Evolutionary conservation across 495 filamentous ascomycete genomes (phyloP), one percentile per base, ranked within the genome.

Genomic region (Usnea hakonensis): DNA sequence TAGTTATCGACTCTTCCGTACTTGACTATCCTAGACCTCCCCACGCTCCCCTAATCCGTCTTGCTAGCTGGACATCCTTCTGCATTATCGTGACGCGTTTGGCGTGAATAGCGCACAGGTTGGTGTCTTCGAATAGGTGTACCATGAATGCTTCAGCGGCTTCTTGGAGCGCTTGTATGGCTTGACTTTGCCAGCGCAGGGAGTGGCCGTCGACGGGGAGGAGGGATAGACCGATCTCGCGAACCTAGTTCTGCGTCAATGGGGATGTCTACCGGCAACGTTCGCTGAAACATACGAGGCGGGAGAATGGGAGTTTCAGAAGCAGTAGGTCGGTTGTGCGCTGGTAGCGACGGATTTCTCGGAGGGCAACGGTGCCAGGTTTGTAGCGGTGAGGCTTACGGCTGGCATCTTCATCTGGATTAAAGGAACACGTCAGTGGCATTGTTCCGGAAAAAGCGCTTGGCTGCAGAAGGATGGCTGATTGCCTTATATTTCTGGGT

Each of bases 1-100:
- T 41, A 10, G 5, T 21, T 9, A 19, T 11, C 37, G 16, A 11
- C 32, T 13, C 26, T 62, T 41, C 41, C 8, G 23, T n/a, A 43
- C 9, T 26, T 28, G 0, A 41, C 73, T 70, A 85, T 17, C 85
- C 85, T 52, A 86, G 67, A 5, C 85, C 85, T 32, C 80, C 84
- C 85, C 85, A 87, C 32, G 78, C 82, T 1, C 85, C 85, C 33
- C 91, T 81, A 78, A 95, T 95, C 68, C 91, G 78, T 66, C 91
- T 79, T 40, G 91, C 91, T 55, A 96, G 79, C 71, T 95, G 91
- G 50, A 96, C 92, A 74, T 96, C 91, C 73, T 94, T 95, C 71
- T 96, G 91, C 91, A 96, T 96, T 66, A 97, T 95, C 2, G 93
- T 97, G 9, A 97, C 92, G 35, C 93, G 81, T 77, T 96, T 97